phyloP scores from a whole-genome alignment of 2,329 filamentous ascomycete species.

The Exophiala sp. region DNA sequence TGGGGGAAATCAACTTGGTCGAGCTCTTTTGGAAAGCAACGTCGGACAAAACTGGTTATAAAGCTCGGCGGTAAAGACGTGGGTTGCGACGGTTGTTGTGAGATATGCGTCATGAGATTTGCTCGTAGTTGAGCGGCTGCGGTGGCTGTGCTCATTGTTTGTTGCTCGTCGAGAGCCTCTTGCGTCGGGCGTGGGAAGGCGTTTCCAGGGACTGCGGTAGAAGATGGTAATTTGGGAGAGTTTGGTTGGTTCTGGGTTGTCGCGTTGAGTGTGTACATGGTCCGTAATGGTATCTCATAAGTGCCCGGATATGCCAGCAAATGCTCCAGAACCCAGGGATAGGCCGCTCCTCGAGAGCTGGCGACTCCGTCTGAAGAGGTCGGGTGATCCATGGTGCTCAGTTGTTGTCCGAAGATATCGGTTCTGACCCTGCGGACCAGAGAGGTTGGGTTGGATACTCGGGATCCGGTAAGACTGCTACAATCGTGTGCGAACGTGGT shows the following conservation, averaged over 20 bases:
- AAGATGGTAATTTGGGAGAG: slow-evolving; percentile 31
- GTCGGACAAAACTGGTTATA: slow-evolving; percentile 56
- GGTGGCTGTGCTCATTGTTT: slow-evolving; percentile 27
- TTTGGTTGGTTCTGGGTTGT: slow-evolving; percentile 43
- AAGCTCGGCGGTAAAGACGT: slow-evolving; percentile 57
- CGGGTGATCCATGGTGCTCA: not conserved
- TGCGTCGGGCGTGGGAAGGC: slow-evolving; percentile 24
- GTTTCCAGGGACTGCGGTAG: slow-evolving; percentile 35
- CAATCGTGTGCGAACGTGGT: not conserved
- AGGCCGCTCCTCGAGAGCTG: slow-evolving; percentile 36
- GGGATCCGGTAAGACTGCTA: too few species aligned
- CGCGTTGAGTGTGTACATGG: slow-evolving; percentile 63
- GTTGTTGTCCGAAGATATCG: not conserved
- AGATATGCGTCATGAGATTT: slow-evolving; percentile 47
- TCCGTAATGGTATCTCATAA: slow-evolving; percentile 61
- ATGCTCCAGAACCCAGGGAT: slow-evolving; percentile 54
- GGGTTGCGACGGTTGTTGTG: slow-evolving; percentile 54
- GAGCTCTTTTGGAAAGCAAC: slow-evolving; percentile 53
- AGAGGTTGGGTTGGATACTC: too few species aligned
- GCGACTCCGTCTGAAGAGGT: slow-evolving; percentile 11
- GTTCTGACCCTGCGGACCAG: too few species aligned
- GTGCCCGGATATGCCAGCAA: slow-evolving; percentile 55
- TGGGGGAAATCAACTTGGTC: slow-evolving; percentile 59
- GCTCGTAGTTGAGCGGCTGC: slow-evolving; percentile 41
- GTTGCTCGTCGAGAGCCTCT: slow-evolving; percentile 24